Percentiles rank a stretch among this genome's conserved stretches.
These are phyloP conservation scores for Laguncularia racemosa DNA, from an alignment of 345 rosid species.

Conservation along the genomic window DNA sequence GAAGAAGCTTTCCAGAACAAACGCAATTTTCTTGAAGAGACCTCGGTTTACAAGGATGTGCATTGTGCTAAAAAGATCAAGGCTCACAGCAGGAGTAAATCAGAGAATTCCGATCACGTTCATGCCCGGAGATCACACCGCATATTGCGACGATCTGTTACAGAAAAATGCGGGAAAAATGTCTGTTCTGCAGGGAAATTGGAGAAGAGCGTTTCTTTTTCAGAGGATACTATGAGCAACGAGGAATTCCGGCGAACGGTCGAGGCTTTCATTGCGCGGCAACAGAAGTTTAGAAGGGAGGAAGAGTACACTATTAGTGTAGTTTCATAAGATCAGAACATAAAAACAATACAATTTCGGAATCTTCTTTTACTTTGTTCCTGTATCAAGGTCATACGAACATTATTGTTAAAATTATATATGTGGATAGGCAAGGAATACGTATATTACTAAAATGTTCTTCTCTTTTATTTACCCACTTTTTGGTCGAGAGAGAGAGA, in stretches of 20 bases:
- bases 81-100: conserved; percentile 39
- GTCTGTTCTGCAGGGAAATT: not conserved
- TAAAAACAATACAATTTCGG: not conserved
- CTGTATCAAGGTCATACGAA: no score
- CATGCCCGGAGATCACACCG: conserved; percentile 15
- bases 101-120: conserved; percentile 29
- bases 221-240: conserved; percentile 63
- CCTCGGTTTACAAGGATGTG: no score
- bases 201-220: conserved; percentile 18
- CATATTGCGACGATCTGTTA: conserved; percentile 36
- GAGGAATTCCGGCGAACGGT: conserved; percentile 59
- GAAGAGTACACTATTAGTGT: conserved; percentile 37
- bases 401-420: no score
- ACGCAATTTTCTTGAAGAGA: conserved; percentile 17
- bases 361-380: no score
- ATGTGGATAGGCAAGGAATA: no score
- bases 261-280: conserved; percentile 78
- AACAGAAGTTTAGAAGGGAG: conserved; percentile 55
- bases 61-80: conserved; percentile 3
- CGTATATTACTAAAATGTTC: no score
- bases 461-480: no score
- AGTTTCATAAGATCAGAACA: not conserved
- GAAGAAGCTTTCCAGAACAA: conserved; percentile 22
- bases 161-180: conserved; percentile 31
- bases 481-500: no score